Evolutionary conservation across 768 basidiomycete genomes (phyloP), one percentile per base, ranked within the genome.

Genomic region (Hygrophoropsis aurantiaca): DNA sequence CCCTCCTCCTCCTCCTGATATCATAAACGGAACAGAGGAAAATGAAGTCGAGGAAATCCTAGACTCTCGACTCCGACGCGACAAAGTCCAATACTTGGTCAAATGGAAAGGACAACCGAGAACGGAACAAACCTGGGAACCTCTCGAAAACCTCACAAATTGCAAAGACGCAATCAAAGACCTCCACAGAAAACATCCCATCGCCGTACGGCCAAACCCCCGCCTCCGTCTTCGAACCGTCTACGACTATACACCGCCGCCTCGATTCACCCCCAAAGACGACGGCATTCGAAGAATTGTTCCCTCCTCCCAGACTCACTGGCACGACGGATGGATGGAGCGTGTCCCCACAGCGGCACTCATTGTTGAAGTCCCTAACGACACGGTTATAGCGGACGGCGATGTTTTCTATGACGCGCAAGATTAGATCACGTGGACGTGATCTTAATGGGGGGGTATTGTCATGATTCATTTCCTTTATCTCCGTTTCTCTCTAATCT

Each of bases 81-180:
- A 47, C 10, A 30, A 38, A 3, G 15, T 62, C 0, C 47, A 61
- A 11, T 69, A 69, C 26, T 39, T 60, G 0, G 46, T 69, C 4
- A 52, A 60, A 15, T 70, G 64, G 61, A 62, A 61, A 21, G 63
- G 56, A 7, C 27, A 7, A 6, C 27, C 0, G 44, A 11, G 27
- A 55, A 35, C 21, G 37, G 53, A 66, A 46, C 32, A 44, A 16
- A 18, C 52, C 0, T 58, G 58, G 40, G 55, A 60, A 23, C 51
- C 55, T 13, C 4, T 7, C 0, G 42, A 57, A 26, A 27, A 43
- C 35, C 49, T 52, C 23, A 26, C 23, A 39, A 23, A 48, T 13
- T 10, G 44, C 58, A 0, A 23, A 2, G n/a, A 58, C 1, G 42
- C 24, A 1, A 33, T 60, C 0, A 11, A 37, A 0, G 40, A 54